Base-by-base conservation (phyloP, 805 yeast species). In the Teunomyces cretensis region DNA sequence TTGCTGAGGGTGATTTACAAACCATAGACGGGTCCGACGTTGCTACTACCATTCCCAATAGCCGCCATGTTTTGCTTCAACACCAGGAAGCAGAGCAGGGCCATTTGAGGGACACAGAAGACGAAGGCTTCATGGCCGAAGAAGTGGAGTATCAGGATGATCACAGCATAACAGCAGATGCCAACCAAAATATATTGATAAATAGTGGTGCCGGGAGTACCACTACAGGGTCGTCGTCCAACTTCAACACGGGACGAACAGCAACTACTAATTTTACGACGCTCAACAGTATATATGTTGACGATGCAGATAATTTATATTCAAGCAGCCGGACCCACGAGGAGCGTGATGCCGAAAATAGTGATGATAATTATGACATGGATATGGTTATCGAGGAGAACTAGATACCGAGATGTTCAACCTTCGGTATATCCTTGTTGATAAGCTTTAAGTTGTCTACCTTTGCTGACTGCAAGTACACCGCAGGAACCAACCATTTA, bases 401-500 rank as follows among this genome's bases (percentile, higher is more conserved):
- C 9, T 39, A 22, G 27, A 14, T 12, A 19, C 27, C 13, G 12
- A n/a, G 28, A 11, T 39, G 33, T 14, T 39, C 19, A n/a, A 27
- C 22, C 13, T 30, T 37, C 14, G 30, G n/a, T 7, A 37, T 13
- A n/a, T 9, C 38, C 26, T 19, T 35, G 14, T 26, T 27, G 32
- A 22, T 14, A 16, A 26, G 13, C 31, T 42, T 45, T 3, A 45
- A 24, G 13, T 45, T 45, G 60, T 92, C 97, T 4, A 88, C 92
- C 61, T 88, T 87, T 6, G 90, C 85, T 24, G 83, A 72, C 62
- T 84, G 90, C 44, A 94, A 64, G 61, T 87, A 88, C 48, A 94
- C 76, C 1, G 96, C 95, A 0, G 99, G 99, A 8, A 88, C 78
- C 75, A 92, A 84, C 99, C 99, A 94, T 55, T 80, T 81, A 2